Base-by-base conservation (phyloP, 306 rosid species). In the Prunus davidiana region DNA sequence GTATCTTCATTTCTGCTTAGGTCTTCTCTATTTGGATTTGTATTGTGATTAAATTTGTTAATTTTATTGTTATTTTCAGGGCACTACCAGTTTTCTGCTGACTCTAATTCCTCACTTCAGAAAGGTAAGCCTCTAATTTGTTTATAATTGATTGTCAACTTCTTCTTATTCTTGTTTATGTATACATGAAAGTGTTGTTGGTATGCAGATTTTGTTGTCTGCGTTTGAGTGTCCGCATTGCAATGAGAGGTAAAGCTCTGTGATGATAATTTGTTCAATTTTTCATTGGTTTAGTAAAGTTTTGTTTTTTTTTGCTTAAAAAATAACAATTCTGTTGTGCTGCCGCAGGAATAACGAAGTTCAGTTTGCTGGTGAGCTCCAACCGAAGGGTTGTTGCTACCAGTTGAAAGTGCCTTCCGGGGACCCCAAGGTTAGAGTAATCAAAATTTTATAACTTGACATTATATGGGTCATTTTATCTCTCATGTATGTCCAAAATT, bases 361-460 rank as follows among this genome's bases (percentile, higher is more conserved):
- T 27, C 98, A 95, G 92, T 95, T 95, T 88, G 98, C 98, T 7
- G 98, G 98, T 10, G 97, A 95, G 82, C 86, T 95, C 69, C 98
- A 92, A 81, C 90, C 87, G 0, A 91, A 95, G 38, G 98, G 98
- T 32, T 92, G 98, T 79, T 79, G 84, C 82, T 95, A 90, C 83
- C 20, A 71, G 54, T 69, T 95, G 83, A 76, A 79, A 87, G 88
- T 95, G 66, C 89, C 88, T 67, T 78, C 86, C 0, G 91, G 89
- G 22, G 81, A 90, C 78, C 91, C 41, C 3, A 89, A 90, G 97
- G 98, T 95, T 64, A 75, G 77, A 63, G 32, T 81, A 55, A 4
- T 47, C 19, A 46, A 46, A 18, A 5, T 71, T 13, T 68, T 62
- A 28, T 52, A 25, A 18, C 60, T 41, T 67, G 41, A 5, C 49